Evolutionary conservation across 768 basidiomycete species (phyloP).

Genomic region (Rhodotorula graminis): DNA sequence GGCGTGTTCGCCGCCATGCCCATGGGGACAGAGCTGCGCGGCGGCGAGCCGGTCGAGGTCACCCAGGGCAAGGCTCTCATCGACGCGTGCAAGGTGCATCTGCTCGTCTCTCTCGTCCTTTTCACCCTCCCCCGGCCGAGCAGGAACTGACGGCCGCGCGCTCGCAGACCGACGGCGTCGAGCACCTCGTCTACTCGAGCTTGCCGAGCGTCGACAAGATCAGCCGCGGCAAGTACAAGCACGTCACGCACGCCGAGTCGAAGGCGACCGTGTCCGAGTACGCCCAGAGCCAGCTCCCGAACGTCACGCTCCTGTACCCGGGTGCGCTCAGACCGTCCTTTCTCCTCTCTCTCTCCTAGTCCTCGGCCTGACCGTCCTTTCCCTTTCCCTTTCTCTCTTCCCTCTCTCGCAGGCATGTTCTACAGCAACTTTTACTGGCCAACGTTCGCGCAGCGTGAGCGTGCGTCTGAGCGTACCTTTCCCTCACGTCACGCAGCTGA

Average conservation of each 20-base stretch:
- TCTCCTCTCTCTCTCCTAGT: background rate
- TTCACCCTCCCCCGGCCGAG: too few species aligned
- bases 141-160: background rate
- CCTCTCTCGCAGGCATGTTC: background rate
- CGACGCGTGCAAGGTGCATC: slow-evolving; percentile 18
- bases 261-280: background rate
- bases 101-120: too few species aligned
- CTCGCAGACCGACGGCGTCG: slow-evolving; percentile 15
- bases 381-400: too few species aligned
- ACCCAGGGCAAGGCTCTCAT: slow-evolving; percentile 12
- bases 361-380: too few species aligned
- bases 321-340: background rate
- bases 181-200: slow-evolving; percentile 37
- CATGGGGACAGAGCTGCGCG: background rate
- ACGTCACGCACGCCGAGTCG: slow-evolving; percentile 22
- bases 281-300: background rate
- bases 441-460: background rate
- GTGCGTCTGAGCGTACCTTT: background rate
- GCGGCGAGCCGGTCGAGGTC: slow-evolving; percentile 1
- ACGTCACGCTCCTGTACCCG: background rate
- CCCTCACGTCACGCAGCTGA: background rate
- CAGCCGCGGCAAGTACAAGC: slow-evolving; percentile 20
- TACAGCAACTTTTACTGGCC: slow-evolving; percentile 3
- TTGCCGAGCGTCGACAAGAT: slow-evolving; percentile 4
- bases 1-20: slow-evolving; percentile 6